phyloP scores from a whole-genome alignment of 176 grass and related monocot genomes.

The Lolium perenne region DNA sequence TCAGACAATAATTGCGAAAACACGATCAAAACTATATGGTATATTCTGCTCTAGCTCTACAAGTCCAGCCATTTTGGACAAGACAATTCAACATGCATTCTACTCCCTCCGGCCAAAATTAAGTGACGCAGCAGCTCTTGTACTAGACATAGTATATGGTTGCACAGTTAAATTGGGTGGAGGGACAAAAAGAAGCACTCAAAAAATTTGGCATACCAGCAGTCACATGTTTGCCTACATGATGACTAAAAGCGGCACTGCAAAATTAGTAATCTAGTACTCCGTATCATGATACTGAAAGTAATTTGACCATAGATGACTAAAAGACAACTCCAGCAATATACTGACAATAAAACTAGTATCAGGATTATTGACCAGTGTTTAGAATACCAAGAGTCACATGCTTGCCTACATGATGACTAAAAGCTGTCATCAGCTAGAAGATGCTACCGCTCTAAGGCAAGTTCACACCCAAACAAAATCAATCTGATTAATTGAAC shows the following conservation, averaged over 20 bases:
- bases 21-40: not conserved
- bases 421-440: not conserved
- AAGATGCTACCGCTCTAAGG: not conserved
- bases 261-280: too few relatives aligned
- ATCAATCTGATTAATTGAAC: conserved; percentile 30
- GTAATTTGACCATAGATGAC: too few relatives aligned
- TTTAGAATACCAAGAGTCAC: not conserved
- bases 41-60: not conserved
- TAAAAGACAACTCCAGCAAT: too few relatives aligned
- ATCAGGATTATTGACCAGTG: too few relatives aligned
- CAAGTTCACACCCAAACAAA: conserved; percentile 29
- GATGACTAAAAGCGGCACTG: not conserved
- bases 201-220: not conserved
- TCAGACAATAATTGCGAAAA: not conserved
- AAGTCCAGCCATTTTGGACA: not conserved
- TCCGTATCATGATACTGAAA: too few relatives aligned
- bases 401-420: not conserved
- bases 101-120: too few relatives aligned
- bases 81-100: too few relatives aligned
- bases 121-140: too few relatives aligned
- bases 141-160: too few relatives aligned
- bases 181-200: too few relatives aligned
- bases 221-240: not conserved
- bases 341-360: too few relatives aligned
- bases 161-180: too few relatives aligned